Evolutionary conservation across 2,329 filamentous ascomycete species (phyloP), one percentile per base, ranked within the genome.

Genomic region (Tolypocladium guangdongense): DNA sequence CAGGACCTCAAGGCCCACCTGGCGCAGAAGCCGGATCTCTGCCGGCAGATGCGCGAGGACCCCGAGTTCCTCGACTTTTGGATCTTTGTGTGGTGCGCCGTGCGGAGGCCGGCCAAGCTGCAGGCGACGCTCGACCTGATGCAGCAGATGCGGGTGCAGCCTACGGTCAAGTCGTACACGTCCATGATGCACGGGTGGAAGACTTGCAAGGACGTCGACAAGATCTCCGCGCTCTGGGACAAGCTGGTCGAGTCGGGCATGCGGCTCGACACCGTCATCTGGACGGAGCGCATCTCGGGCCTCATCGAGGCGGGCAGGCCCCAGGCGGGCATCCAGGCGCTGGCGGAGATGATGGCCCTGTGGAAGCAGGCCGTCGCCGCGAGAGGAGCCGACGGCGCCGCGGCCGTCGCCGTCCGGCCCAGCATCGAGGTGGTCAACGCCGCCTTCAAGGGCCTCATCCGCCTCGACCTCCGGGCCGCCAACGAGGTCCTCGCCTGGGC

Each of bases 161-260:
- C 87, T 16, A 83, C 77, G 7, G 61, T 85, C 52, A 77, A 73
- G 59, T 86, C 87, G 0, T 93, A 87, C 80, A 86, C 83, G 39
- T 72, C 80, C 45, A 86, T 93, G 78, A 80, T 93, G 59, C 76
- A 81, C 53, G 88, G 88, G 1, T 89, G 84, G 68, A 80, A 78
- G 62, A 75, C 74, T 50, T 75, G 80, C 50, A 74, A 75, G 52
- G 83, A 89, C 60, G 58, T 74, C 0, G 65, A 72, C n/a, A 81
- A 77, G 24, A 73, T 91, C 56, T 78, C 84, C 53, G 74, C 74
- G 1, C 76, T 90, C 35, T 95, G 89, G 88, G 59, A 68, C 0
- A 80, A 78, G 57, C 80, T 93, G 68, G 62, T 78, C 4, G 64
- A 63, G 10, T 77, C 81, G 1, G 79, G 80, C 2, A 62, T 82